Conservation (phyloP, 129 eudicot genomes). For the Glebionis coronaria region DNA sequence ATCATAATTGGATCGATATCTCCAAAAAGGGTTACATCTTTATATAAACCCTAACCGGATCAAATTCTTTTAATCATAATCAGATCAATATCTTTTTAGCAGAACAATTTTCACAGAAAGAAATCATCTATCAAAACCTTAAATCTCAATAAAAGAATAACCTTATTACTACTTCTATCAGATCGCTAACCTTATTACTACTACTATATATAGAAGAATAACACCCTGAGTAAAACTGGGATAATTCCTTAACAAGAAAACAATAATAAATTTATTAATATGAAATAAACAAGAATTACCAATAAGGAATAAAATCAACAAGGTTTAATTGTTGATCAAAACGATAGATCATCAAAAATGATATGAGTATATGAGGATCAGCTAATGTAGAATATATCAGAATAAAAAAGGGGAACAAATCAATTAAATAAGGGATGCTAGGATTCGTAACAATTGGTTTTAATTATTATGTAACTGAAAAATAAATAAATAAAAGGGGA, state of each 20-base stretch:
- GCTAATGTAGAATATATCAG: no score
- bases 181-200: no score
- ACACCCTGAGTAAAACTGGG: not conserved
- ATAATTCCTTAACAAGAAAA: not conserved
- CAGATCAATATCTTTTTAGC: no score
- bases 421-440: no score
- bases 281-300: not conserved
- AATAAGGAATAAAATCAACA: constrained; percentile 4
- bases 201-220: not conserved
- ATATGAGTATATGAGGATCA: not conserved
- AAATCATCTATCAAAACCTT: no score
- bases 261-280: not conserved
- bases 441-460: no score
- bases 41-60: constrained; percentile 13
- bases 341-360: constrained; percentile 42
- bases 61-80: constrained; percentile 2
- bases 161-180: no score
- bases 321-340: constrained; percentile 10
- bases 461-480: no score
- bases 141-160: no score
- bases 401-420: no score
- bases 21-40: constrained; percentile 16
- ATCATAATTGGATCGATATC: constrained; percentile 8
- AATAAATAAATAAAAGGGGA: no score
- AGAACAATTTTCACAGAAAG: not conserved